A percentile compares a stretch with the other conserved stretches of the same genome.
Evolutionary conservation across 2,329 filamentous ascomycete species (phyloP).

Genomic region (Fusarium citri): DNA sequence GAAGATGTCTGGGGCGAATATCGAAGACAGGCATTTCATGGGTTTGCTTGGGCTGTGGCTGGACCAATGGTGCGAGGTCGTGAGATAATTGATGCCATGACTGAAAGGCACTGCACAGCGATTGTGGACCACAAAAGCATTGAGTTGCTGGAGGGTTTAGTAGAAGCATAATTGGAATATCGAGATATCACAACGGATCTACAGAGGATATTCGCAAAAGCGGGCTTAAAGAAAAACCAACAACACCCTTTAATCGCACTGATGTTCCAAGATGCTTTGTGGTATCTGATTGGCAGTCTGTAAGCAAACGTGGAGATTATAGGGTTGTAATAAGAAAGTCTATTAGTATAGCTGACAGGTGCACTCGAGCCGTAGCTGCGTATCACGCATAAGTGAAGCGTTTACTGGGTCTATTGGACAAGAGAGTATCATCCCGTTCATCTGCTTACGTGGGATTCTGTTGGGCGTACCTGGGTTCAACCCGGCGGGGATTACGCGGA

Average conservation of each 20-base stretch:
- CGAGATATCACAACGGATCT: background rate
- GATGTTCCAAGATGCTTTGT: background rate
- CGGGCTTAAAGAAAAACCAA: background rate
- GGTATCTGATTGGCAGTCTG: background rate
- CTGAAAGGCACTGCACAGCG: conserved; percentile 12
- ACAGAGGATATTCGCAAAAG: background rate
- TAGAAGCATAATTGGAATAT: background rate
- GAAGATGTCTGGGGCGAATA: conserved; percentile 26
- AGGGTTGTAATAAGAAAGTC: background rate
- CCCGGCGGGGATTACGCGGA: background rate
- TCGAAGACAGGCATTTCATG: conserved; percentile 17
- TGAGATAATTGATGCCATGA: conserved; percentile 21
- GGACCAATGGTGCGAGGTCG: conserved; percentile 28
- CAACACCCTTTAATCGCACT: background rate
- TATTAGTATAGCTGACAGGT: background rate
- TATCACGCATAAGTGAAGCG: background rate
- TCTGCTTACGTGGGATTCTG: background rate
- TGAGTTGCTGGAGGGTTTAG: conserved; percentile 5
- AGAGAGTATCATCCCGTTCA: background rate
- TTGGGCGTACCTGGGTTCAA: background rate
- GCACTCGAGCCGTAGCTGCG: background rate
- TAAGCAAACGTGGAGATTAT: background rate
- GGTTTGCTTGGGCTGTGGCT: conserved; percentile 27
- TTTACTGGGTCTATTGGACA: no score
- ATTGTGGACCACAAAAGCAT: conserved; percentile 30